Conservation (phyloP, 2,329 filamentous ascomycete species). For the Venturia pyrina region DNA sequence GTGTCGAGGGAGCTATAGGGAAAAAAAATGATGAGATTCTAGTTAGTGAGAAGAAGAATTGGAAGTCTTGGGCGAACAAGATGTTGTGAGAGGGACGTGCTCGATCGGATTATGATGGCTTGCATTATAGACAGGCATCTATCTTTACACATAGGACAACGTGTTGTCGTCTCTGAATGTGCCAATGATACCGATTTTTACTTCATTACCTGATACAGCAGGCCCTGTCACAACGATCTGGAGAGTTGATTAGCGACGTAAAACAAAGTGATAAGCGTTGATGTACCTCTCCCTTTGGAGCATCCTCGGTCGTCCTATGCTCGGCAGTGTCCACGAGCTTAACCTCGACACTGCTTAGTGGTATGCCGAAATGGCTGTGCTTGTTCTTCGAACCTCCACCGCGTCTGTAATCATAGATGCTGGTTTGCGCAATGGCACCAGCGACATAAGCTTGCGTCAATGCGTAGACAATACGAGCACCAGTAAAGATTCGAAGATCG, state of each 20-base stretch:
- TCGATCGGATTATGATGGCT: not conserved
- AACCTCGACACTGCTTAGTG: conserved; percentile 70
- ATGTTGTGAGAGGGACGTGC: conserved; percentile 20
- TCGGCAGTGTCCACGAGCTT: conserved; percentile 54
- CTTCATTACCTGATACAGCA: conserved; percentile 59
- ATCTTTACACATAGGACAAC: conserved; percentile 40
- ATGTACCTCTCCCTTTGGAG: conserved; percentile 26
- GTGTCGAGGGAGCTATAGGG: not conserved
- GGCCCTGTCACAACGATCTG: conserved; percentile 65
- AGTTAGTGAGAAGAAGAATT: conserved; percentile 22
- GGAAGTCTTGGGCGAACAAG: conserved; percentile 24
- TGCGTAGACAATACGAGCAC: conserved; percentile 74
- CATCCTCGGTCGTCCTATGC: conserved; percentile 53
- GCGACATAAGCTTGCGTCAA: conserved; percentile 75
- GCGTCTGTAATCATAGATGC: conserved; percentile 75
- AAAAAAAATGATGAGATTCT: conserved; percentile 13
- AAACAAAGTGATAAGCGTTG: not conserved
- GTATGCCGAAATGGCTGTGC: conserved; percentile 67
- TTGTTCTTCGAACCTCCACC: conserved; percentile 28
- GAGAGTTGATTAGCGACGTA: not conserved
- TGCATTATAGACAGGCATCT: not conserved
- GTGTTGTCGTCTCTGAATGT: conserved; percentile 64
- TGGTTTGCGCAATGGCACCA: conserved; percentile 78
- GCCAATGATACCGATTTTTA: conserved; percentile 52
- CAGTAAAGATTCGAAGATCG: conserved; percentile 71